phyloP scores from a whole-genome alignment of 768 basidiomycete genomes.

The Lactarius pseudohatsudake region DNA sequence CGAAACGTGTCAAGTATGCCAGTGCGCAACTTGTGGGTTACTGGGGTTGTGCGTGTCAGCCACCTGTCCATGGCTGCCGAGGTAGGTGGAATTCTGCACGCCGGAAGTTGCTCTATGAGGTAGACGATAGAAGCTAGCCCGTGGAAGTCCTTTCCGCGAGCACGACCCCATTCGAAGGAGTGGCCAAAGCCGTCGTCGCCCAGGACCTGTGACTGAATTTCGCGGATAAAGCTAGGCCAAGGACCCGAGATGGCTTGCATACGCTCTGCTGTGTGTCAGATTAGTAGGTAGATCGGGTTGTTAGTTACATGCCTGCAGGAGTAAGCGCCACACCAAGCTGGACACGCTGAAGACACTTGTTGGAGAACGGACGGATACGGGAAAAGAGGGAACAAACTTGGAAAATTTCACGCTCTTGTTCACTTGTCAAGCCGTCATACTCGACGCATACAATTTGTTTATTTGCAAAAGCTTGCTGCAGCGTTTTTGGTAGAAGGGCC shows the following conservation, averaged over 20 bases:
- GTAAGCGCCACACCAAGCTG: conserved; percentile 79
- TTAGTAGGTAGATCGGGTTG: background rate
- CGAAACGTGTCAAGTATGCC: conserved; percentile 45
- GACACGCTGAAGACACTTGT: conserved; percentile 50
- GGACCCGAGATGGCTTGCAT: conserved; percentile 63
- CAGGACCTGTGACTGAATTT: conserved; percentile 49
- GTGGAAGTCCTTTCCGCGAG: conserved; percentile 42
- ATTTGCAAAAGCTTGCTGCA: conserved; percentile 60
- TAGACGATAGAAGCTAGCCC: conserved; percentile 36
- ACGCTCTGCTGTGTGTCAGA: conserved; percentile 47
- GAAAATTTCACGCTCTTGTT: conserved; percentile 70
- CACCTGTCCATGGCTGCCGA: conserved; percentile 35
- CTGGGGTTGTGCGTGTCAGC: conserved; percentile 33
- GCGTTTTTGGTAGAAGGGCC: conserved; percentile 34
- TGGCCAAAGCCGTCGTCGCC: conserved; percentile 37
- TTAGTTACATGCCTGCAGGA: conserved; percentile 50
- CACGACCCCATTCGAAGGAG: conserved; percentile 39
- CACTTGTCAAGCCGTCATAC: conserved; percentile 48
- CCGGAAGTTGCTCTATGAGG: conserved; percentile 34
- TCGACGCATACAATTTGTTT: conserved; percentile 81
- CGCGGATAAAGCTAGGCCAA: conserved; percentile 59
- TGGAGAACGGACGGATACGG: conserved; percentile 2
- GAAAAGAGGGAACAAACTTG: conserved; percentile 46
- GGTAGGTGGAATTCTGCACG: conserved; percentile 24
- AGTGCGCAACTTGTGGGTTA: conserved; percentile 35